Conservation (phyloP, 495 filamentous ascomycete species). For the Hypomontagnella monticulosa region DNA sequence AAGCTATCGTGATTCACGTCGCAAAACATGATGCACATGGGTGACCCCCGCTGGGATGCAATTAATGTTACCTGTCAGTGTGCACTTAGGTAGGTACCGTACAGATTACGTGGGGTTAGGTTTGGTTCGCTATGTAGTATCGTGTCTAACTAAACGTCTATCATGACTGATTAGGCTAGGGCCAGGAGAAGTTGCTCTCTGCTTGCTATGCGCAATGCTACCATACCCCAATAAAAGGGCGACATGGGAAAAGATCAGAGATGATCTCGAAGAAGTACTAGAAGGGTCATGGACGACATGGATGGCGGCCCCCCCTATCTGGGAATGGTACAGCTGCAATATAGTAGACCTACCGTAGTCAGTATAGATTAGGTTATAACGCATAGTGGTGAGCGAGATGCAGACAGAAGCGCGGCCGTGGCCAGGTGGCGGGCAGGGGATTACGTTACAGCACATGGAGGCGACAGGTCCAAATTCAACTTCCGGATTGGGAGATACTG, state of each 20-base stretch:
- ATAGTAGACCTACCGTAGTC: conserved; percentile 18
- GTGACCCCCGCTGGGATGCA: conserved; percentile 15
- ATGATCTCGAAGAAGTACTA: conserved; percentile 22
- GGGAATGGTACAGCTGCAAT: conserved; percentile 28
- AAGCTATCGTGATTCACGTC: conserved; percentile 22
- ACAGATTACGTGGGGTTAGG: conserved; percentile 27
- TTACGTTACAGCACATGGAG: conserved; percentile 30
- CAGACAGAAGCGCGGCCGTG: conserved; percentile 20
- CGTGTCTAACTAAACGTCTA: conserved; percentile 23
- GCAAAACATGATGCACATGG: conserved; percentile 32
- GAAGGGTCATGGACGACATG: conserved; percentile 22
- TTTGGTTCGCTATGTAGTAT: conserved; percentile 26
- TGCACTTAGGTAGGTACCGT: conserved; percentile 20
- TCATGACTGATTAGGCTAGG: conserved; percentile 24
- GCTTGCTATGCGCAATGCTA: conserved; percentile 22
- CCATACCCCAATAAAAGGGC: background rate
- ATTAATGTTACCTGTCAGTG: conserved; percentile 14
- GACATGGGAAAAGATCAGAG: conserved; percentile 19
- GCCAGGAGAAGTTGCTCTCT: conserved; percentile 8
- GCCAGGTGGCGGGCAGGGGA: conserved; percentile 38
- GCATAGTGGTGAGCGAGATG: conserved; percentile 1
- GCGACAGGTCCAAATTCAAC: conserved; percentile 12
- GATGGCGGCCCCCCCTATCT: conserved; percentile 24
- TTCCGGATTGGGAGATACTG: conserved; percentile 33
- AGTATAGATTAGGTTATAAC: conserved; percentile 10